Evolutionary conservation across 768 basidiomycete genomes (phyloP).

Genomic region (Leccinellum albellum): DNA sequence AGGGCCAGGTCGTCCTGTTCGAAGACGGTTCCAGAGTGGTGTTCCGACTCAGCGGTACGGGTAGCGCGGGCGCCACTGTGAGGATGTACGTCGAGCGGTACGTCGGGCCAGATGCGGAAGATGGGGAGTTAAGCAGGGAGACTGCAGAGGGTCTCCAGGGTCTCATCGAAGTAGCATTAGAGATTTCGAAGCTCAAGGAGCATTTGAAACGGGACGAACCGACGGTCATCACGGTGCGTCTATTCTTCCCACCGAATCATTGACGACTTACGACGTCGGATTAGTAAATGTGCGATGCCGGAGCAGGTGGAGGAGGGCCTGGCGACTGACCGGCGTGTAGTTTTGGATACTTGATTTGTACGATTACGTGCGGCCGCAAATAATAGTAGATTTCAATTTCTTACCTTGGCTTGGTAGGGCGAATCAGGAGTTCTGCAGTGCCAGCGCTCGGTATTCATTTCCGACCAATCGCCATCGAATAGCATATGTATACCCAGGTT

Average conservation of each 20-base stretch:
- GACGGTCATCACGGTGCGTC: slow-evolving; percentile 89
- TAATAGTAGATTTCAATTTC: slow-evolving; percentile 11
- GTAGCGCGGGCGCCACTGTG: slow-evolving; percentile 94
- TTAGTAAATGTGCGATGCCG: slow-evolving; percentile 14
- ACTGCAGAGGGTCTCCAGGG: slow-evolving; percentile 91
- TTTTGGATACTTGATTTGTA: slow-evolving; percentile 15
- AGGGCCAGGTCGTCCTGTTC: slow-evolving; percentile 92
- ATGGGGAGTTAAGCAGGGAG: slow-evolving; percentile 60
- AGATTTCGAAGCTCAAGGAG: slow-evolving; percentile 78
- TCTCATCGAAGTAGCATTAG: slow-evolving; percentile 91
- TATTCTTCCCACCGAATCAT: not conserved
- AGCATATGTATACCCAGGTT: not conserved
- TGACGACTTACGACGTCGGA: not conserved
- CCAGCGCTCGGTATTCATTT: slow-evolving; percentile 1
- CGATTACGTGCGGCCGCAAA: not conserved
- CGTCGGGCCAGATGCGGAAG: slow-evolving; percentile 64
- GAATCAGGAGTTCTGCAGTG: not conserved
- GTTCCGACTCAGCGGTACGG: slow-evolving; percentile 94
- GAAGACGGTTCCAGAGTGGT: slow-evolving; percentile 90
- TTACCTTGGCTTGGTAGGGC: not conserved
- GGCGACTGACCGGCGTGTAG: not conserved
- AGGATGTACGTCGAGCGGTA: slow-evolving; percentile 96
- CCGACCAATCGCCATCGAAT: slow-evolving; percentile 6
- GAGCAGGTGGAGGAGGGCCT: not conserved
- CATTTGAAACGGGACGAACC: slow-evolving; percentile 87